These are phyloP conservation scores for Entophlyctis luteolus DNA, from an alignment of 192 early-diverging fungal species.

Conservation along the genomic window DNA sequence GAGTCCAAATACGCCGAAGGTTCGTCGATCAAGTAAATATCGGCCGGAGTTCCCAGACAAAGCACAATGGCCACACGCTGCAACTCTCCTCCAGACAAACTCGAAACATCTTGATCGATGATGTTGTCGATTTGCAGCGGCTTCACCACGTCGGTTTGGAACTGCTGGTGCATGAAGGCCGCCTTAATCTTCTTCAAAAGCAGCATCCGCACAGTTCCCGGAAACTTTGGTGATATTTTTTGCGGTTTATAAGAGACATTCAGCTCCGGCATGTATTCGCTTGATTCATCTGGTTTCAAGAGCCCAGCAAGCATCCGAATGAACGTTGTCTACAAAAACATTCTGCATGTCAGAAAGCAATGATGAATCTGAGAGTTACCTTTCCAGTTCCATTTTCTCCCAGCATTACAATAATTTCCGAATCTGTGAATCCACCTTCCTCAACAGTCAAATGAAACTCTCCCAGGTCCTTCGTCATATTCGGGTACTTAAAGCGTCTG, in stretches of 20 bases:
- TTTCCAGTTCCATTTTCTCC: constrained; percentile 98
- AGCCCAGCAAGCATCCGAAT: constrained; percentile 87
- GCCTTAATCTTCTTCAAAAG: constrained; percentile 82
- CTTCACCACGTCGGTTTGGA: constrained; percentile 95
- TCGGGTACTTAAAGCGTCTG: constrained; percentile 79
- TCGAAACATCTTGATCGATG: constrained; percentile 75
- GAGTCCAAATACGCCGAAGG: constrained; percentile 97
- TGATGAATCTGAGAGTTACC: not conserved
- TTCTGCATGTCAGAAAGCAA: not conserved
- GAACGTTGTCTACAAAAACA: constrained; percentile 73
- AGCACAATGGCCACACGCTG: constrained; percentile 96
- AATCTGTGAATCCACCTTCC: constrained; percentile 86
- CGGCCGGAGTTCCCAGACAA: constrained; percentile 82
- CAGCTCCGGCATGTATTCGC: constrained; percentile 75
- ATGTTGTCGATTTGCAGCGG: constrained; percentile 89
- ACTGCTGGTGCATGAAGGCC: constrained; percentile 86
- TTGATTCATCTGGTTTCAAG: constrained; percentile 67
- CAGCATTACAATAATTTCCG: constrained; percentile 96
- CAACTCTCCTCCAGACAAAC: constrained; percentile 96
- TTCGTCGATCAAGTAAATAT: constrained; percentile 97
- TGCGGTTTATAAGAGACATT: constrained; percentile 96
- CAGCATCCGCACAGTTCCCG: constrained; percentile 86
- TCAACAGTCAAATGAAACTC: constrained; percentile 77
- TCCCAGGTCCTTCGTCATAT: constrained; percentile 81
- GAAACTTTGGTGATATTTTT: constrained; percentile 95